phyloP scores from a whole-genome alignment of 2,329 filamentous ascomycete genomes.

The Sclerotinia minor region DNA sequence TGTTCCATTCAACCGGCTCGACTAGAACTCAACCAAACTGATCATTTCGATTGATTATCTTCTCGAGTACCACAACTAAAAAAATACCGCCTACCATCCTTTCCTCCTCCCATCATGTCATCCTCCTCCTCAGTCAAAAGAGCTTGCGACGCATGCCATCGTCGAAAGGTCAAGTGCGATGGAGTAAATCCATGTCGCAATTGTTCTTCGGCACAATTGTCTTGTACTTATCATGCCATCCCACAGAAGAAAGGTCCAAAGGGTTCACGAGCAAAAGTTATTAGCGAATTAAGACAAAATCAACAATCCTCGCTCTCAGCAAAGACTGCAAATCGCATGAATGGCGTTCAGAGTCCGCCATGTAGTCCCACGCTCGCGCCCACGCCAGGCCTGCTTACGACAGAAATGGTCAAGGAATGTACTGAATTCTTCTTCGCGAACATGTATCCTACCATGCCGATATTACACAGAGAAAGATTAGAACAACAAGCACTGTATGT shows the following conservation, averaged over 20 bases:
- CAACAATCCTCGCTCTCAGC: constrained; percentile 65
- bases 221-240: constrained; percentile 73
- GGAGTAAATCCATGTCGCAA: constrained; percentile 70
- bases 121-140: constrained; percentile 48
- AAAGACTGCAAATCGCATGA: constrained; percentile 61
- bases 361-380: constrained; percentile 52
- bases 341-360: constrained; percentile 53
- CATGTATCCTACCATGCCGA: constrained; percentile 64
- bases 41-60: constrained; percentile 11
- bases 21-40: neutral
- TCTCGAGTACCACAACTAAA: neutral
- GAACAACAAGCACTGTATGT: constrained; percentile 60
- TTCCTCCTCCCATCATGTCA: constrained; percentile 26
- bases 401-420: constrained; percentile 64
- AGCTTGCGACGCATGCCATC: constrained; percentile 73
- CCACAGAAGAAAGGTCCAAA: constrained; percentile 77
- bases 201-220: constrained; percentile 64
- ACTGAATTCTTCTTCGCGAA: constrained; percentile 68
- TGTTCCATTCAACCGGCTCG: neutral
- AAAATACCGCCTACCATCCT: neutral
- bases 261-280: constrained; percentile 72
- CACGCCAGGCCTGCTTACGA: constrained; percentile 60
- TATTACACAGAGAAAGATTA: constrained; percentile 58
- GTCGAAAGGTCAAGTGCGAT: constrained; percentile 73
- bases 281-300: constrained; percentile 69